phyloP scores from a whole-genome alignment of 106 monocot genomes.

The Chionographis japonica region DNA sequence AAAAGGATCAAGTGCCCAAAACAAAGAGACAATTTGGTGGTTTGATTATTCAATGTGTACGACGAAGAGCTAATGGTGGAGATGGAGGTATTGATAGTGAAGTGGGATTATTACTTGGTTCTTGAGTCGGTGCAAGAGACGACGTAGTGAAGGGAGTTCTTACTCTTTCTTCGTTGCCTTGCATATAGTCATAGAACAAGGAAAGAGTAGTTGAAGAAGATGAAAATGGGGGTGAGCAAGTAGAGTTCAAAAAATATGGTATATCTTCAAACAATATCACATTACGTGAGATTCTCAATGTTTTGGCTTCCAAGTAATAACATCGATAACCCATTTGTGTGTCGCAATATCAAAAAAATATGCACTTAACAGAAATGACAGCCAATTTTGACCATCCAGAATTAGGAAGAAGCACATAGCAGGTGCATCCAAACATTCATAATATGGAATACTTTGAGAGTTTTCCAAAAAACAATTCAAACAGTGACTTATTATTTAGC shows the following conservation, averaged over 20 bases:
- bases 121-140: conserved; percentile 4
- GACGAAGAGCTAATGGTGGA: not conserved
- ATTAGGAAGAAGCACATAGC: not conserved
- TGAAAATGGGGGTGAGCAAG: no score
- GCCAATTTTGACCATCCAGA: conserved; percentile 10
- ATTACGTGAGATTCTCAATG: conserved; percentile 11
- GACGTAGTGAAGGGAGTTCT: not conserved
- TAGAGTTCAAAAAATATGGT: not conserved
- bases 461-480: not conserved
- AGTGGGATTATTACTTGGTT: not conserved
- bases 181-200: conserved; percentile 8
- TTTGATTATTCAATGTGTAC: not conserved
- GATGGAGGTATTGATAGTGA: not conserved
- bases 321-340: conserved; percentile 12
- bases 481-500: not conserved
- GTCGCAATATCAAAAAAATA: conserved; percentile 15
- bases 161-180: not conserved
- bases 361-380: not conserved
- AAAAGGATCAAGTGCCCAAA: conserved; percentile 9
- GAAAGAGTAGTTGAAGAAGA: not conserved
- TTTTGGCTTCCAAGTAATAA: conserved; percentile 2
- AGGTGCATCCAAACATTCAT: not conserved
- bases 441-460: conserved; percentile 3
- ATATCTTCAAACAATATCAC: not conserved
- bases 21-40: not conserved